A percentile compares a stretch with the other conserved stretches of the same genome.
These are phyloP conservation scores for Ajuga chamaepitys DNA, from an alignment of 257 asterid species.

Conservation along the genomic window DNA sequence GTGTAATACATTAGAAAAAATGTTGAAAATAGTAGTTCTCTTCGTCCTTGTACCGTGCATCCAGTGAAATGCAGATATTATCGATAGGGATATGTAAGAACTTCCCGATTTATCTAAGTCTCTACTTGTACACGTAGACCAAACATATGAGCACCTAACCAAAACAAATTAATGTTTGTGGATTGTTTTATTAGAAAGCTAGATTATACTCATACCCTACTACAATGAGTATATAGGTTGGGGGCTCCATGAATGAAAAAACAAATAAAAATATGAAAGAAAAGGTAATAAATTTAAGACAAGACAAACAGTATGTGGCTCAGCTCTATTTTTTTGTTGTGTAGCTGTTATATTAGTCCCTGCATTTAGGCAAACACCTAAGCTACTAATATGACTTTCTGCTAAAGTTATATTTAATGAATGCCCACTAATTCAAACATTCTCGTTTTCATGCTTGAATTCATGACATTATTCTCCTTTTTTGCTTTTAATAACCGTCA, in stretches of 20 bases:
- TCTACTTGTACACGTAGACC: no score
- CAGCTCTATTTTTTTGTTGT: not conserved
- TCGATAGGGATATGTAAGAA: no score
- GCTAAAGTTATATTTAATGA: conserved; percentile 12
- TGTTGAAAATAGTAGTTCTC: no score
- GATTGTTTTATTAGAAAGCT: no score
- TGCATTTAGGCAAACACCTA: not conserved
- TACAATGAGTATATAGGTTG: conserved; percentile 42
- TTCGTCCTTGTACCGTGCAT: no score
- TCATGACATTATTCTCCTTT: not conserved
- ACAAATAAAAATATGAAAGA: conserved; percentile 9
- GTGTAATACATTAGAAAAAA: no score
- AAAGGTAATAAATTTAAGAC: conserved; percentile 13
- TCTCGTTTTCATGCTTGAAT: not conserved
- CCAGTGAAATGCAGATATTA: no score
- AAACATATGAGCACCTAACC: no score
- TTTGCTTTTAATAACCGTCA: not conserved
- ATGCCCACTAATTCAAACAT: not conserved
- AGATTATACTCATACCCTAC: conserved; percentile 15
- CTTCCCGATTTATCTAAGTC: no score
- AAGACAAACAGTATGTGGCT: conserved; percentile 18
- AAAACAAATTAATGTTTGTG: no score
- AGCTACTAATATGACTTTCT: conserved; percentile 22
- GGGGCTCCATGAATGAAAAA: conserved; percentile 59
- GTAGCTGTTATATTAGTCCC: conserved; percentile 3